Evolutionary conservation across 108 stramenopile species (phyloP), one percentile per base, ranked within the genome.

Genomic region (Nitzschia sp.): DNA sequence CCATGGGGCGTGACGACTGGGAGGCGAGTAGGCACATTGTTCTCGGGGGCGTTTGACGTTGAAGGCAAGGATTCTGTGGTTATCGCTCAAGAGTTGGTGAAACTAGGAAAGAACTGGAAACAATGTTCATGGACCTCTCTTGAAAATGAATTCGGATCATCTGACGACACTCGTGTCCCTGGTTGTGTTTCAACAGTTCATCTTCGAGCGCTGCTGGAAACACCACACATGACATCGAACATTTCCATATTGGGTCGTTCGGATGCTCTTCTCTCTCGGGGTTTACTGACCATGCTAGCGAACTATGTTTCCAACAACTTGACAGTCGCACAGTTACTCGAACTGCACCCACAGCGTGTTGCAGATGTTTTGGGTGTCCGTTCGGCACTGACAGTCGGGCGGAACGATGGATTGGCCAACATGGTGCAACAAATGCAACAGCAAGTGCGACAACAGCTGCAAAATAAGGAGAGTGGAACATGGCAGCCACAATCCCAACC

Each of bases 361-460:
- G 78, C 92, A 20, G 75, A 82, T 44, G 51, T 57, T 9, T 66
- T 90, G 76, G 83, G 81, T 20, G 41, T 93, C 19, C 71, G 77
- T 38, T 53, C 46, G 6, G 80, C 87, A 0, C 65, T 93, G 12
- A 75, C 76, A 43, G 72, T 52, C 42, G 92, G 92, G 42, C 75
- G 92, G 41, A 93, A 93, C 73, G 92, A 93, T 77, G 92, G 92
- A 20, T 51, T 91, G 67, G 87, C 89, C 17, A 87, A 83, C 43
- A 87, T 93, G 89, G 26, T 87, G 56, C 60, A 48, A 25, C 71
- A 86, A 15, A 62, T 87, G 5, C 89, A 93, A 65, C 25, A 70
- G 43, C 87, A 89, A 66, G 65, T 90, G 61, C 75, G 51, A 48
- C 8, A 0, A 12, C 56, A 56, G 6, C 25, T 64, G 20, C 54